Evolutionary conservation across 1,284 basidiomycete species (phyloP).

Genomic region (Hortiboletus rubellus): DNA sequence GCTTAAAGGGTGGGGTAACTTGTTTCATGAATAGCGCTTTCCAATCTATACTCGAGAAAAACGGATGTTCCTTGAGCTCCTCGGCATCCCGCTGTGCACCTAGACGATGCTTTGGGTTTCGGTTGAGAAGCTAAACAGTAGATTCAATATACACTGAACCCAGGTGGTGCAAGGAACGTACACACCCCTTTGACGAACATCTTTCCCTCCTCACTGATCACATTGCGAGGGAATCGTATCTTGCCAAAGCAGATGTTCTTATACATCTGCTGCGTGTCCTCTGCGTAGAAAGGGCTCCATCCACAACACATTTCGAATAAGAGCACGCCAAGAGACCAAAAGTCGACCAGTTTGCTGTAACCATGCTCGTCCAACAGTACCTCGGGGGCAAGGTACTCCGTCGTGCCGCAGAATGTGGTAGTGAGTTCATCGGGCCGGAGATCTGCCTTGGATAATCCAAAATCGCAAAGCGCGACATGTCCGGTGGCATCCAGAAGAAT

Average conservation of each 20-base stretch:
- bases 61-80: slow-evolving; percentile 95
- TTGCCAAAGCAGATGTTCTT: slow-evolving; percentile 99
- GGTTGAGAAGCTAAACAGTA: slow-evolving; percentile 79
- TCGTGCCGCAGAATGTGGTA: slow-evolving; percentile 97
- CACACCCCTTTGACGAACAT: slow-evolving; percentile 96
- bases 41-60: slow-evolving; percentile 95
- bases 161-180: slow-evolving; percentile 14
- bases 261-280: slow-evolving; percentile 99
- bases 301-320: slow-evolving; percentile 99
- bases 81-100: slow-evolving; percentile 89
- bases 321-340: slow-evolving; percentile 94
- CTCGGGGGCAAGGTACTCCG: slow-evolving; percentile 97
- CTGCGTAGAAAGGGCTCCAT: slow-evolving; percentile 99
- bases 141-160: slow-evolving; percentile 16
- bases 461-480: slow-evolving; percentile 95
- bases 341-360: slow-evolving; percentile 98
- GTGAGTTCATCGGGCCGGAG: slow-evolving; percentile 92
- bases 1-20: slow-evolving; percentile 97
- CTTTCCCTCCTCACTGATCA: slow-evolving; percentile 98
- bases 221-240: slow-evolving; percentile 97
- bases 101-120: slow-evolving; percentile 95
- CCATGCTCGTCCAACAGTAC: slow-evolving; percentile 99
- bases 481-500: slow-evolving; percentile 96
- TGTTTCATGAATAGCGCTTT: slow-evolving; percentile 83
- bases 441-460: slow-evolving; percentile 96